These are phyloP conservation scores for Bipolaris zeicola DNA, from an alignment of 2,329 filamentous ascomycete genomes.

Conservation along the genomic window DNA sequence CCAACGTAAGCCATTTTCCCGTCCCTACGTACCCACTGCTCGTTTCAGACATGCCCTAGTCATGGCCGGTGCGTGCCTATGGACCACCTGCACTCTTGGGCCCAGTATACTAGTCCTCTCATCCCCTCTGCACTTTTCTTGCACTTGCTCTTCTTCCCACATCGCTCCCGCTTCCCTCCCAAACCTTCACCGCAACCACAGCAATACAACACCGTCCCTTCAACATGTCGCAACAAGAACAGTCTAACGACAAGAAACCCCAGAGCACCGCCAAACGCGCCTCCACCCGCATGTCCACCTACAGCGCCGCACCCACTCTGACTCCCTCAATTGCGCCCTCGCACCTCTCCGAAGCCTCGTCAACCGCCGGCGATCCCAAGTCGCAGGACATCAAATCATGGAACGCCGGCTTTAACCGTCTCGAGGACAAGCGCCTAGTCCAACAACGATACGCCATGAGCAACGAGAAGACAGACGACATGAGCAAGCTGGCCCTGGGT, in stretches of 20 bases:
- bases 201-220: constrained; percentile 6
- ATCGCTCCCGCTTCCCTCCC: background rate
- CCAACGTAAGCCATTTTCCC: constrained; percentile 45
- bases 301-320: constrained; percentile 57
- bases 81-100: constrained; percentile 3
- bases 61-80: constrained; percentile 23
- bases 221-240: constrained; percentile 28
- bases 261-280: constrained; percentile 46
- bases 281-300: constrained; percentile 57
- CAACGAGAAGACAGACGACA: constrained; percentile 78
- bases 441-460: constrained; percentile 81
- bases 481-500: constrained; percentile 85
- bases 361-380: constrained; percentile 53
- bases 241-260: constrained; percentile 35
- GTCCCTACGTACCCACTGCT: constrained; percentile 32
- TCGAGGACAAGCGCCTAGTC: constrained; percentile 85
- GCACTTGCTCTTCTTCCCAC: constrained; percentile 5
- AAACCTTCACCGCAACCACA: background rate
- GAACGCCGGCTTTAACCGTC: constrained; percentile 78
- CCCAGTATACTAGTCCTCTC: background rate
- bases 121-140: constrained; percentile 6
- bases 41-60: constrained; percentile 39
- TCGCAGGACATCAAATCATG: constrained; percentile 74
- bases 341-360: constrained; percentile 46
- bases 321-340: constrained; percentile 57